These are phyloP conservation scores for Gracilaria gracilis DNA, from an alignment of 23 red algal genomes.

Conservation along the genomic window DNA sequence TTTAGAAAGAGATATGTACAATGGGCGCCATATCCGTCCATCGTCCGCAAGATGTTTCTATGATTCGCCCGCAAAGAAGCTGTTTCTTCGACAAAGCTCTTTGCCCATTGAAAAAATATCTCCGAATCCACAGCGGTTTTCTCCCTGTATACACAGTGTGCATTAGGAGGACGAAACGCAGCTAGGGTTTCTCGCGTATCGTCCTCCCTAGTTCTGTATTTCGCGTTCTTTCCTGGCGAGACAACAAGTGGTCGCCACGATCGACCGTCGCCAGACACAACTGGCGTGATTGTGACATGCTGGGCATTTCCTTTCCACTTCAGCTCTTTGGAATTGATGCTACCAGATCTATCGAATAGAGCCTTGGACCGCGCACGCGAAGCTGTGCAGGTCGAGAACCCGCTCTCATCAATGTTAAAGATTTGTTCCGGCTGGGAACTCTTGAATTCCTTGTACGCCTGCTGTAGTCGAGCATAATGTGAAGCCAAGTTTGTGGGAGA, in stretches of 20 bases:
- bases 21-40: conserved; percentile 1
- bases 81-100: conserved; percentile 7
- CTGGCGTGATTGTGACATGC: conserved; percentile 12
- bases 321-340: not conserved
- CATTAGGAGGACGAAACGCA: not conserved
- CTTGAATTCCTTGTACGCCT: conserved; percentile 18
- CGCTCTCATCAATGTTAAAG: conserved; percentile 31
- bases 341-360: not conserved
- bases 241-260: conserved; percentile 9
- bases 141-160: conserved; percentile 16
- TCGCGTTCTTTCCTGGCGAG: no score
- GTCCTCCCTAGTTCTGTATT: not conserved
- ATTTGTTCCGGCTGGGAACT: not conserved
- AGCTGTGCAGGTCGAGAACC: conserved; percentile 13
- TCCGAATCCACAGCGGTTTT: not conserved
- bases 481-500: not conserved
- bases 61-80: not conserved
- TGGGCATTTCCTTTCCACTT: not conserved
- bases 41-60: not conserved
- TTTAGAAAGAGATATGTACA: no score
- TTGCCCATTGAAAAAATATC: conserved; percentile 15
- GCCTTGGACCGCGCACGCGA: not conserved
- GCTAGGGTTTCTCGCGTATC: not conserved
- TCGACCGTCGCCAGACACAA: not conserved
- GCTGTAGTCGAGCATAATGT: not conserved